Conservation (phyloP, 1,139 yeast genomes). For the Diutina rugosa region DNA sequence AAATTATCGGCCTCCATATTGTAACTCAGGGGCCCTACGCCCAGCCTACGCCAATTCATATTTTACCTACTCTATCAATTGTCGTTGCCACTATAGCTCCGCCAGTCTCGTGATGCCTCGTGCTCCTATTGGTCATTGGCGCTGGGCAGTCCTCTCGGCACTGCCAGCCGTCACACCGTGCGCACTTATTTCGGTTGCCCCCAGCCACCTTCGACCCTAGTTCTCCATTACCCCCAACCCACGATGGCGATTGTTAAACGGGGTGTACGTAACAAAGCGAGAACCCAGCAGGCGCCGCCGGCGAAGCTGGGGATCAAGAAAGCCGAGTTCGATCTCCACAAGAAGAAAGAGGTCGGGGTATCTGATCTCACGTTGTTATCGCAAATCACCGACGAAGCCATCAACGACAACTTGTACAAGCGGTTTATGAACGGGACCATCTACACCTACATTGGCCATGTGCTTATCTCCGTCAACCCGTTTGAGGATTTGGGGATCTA, state of each 20-base stretch:
- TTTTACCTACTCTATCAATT: neutral
- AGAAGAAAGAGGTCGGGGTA: constrained; percentile 95
- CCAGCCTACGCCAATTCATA: neutral
- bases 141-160: neutral
- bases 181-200: neutral
- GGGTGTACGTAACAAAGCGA: constrained; percentile 52
- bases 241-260: constrained; percentile 67
- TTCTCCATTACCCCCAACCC: neutral
- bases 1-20: too few relatives aligned
- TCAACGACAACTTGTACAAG: constrained; percentile 82
- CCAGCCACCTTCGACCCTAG: neutral
- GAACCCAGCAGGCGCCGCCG: constrained; percentile 39
- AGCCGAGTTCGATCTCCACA: constrained; percentile 80
- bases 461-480: constrained; percentile 90
- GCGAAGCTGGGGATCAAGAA: constrained; percentile 62
- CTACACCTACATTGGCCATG: constrained; percentile 82
- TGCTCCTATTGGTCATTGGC: neutral
- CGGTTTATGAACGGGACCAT: constrained; percentile 83
- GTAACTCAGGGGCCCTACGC: too few relatives aligned
- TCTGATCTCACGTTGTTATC: constrained; percentile 85
- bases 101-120: neutral
- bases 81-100: neutral
- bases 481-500: constrained; percentile 93
- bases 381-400: constrained; percentile 82
- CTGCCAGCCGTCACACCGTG: neutral